Conservation (phyloP, 208 protist species). For the Leptomonas seymouri region DNA sequence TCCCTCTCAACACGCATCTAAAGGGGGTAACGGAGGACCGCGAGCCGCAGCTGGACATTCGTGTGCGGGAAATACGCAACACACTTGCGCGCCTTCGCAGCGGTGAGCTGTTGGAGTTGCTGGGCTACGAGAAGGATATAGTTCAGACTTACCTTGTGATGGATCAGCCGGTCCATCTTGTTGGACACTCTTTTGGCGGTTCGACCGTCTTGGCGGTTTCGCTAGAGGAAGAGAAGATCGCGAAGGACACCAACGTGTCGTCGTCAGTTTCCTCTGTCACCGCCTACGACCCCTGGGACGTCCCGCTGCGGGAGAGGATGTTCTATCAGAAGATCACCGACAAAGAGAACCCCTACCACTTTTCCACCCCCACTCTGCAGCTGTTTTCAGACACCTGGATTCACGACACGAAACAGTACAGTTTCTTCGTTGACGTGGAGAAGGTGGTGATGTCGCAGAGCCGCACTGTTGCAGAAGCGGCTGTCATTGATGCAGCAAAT, state of each 20-base stretch:
- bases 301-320: constrained; percentile 50
- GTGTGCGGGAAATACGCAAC: constrained; percentile 49
- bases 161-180: constrained; percentile 39
- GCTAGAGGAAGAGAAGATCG: constrained; percentile 32
- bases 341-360: constrained; percentile 28
- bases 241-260: constrained; percentile 6
- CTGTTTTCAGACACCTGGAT: constrained; percentile 72
- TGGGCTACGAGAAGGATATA: constrained; percentile 40
- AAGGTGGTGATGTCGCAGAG: constrained; percentile 33
- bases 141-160: constrained; percentile 32
- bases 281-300: constrained; percentile 72
- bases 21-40: constrained; percentile 44
- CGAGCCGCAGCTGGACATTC: constrained; percentile 59
- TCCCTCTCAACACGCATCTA: constrained; percentile 37
- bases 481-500: constrained; percentile 21
- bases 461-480: constrained; percentile 28
- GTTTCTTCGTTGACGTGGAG: constrained; percentile 46
- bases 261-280: constrained; percentile 34
- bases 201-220: constrained; percentile 60
- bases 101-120: constrained; percentile 38
- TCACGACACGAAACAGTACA: constrained; percentile 32
- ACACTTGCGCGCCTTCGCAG: constrained; percentile 38
- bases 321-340: constrained; percentile 45
- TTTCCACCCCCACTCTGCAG: constrained; percentile 58
- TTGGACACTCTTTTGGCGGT: constrained; percentile 88